Base-by-base conservation (phyloP, 768 basidiomycete genomes). In the Tulasnella sp. region DNA sequence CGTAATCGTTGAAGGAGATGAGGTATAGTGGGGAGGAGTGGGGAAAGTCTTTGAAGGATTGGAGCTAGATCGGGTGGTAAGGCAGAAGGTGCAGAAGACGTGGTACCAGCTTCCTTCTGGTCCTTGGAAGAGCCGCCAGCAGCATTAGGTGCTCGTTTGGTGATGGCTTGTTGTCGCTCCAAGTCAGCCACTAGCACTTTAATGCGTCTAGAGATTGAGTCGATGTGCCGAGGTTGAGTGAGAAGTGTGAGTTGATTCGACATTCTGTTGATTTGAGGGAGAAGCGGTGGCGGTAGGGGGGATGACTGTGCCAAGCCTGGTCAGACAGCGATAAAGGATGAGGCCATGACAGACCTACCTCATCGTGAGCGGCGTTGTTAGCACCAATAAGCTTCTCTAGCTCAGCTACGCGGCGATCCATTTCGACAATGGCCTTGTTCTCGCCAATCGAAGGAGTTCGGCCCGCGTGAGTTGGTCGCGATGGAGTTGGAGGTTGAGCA, bases 211-310 rank as follows among this genome's bases (percentile, higher is more conserved):
- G 96, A 96, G 78, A 98, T 92, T 14, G 94, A 93, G 83, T 99
- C 97, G 71, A 99, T 91, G 81, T 99, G 96, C 19, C 96, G 90
- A 0, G 97, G 97, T 84, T 98, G 96, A 0, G 97, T 93, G 67
- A 99, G 89, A 19, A 98, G 86, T 8, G 90, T 89, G 31, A 99
- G 85, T 81, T 97, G 95, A 29, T 89, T 89, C 80, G 93, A 94
- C 64, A 98, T 88, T 64, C 93, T 89, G 22, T 88, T 88, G 73
- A 98, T 86, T 70, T 93, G 88, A 0, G 93, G 91, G 3, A 97
- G 84, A n/a, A 98, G 85, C 2, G 93, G 93, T 6, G 91, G 87
- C 0, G 93, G 91, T 22, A 94, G 85, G 1, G 91, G 90, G 0
- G 91, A 88, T 0, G 87, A 85, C 92, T 93, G 78, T 12, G 72